A percentile compares a stretch with the other conserved stretches of the same genome.
Conservation (phyloP, 2,329 filamentous ascomycete genomes). For the Paracoccidioides lutzii region DNA sequence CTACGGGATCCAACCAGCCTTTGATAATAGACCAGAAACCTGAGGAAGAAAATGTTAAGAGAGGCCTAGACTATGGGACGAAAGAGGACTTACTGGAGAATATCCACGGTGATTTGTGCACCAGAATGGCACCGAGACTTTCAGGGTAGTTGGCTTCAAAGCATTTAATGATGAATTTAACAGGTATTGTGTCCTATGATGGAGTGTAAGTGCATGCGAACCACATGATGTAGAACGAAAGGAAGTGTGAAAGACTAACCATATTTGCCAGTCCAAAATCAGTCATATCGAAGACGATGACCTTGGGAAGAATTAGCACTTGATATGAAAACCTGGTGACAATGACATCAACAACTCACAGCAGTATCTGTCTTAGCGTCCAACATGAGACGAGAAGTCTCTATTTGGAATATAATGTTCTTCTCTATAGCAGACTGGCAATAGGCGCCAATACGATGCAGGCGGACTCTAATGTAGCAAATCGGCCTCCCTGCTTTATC, state of each 20-base stretch:
- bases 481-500: conserved; percentile 79
- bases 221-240: conserved; percentile 12
- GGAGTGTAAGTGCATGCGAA: conserved; percentile 4
- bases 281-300: conserved; percentile 91
- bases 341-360: conserved; percentile 43
- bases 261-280: conserved; percentile 90
- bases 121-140: conserved; percentile 72
- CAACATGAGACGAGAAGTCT: conserved; percentile 78
- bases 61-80: neutral
- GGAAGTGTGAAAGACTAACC: conserved; percentile 34
- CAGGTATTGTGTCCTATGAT: conserved; percentile 69
- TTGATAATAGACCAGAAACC: conserved; percentile 94
- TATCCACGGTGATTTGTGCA: conserved; percentile 94
- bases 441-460: conserved; percentile 75
- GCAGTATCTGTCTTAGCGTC: conserved; percentile 76
- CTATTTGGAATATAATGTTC: conserved; percentile 88
- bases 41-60: conserved; percentile 20
- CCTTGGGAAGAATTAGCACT: conserved; percentile 39
- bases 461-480: conserved; percentile 67
- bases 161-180: conserved; percentile 99
- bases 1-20: conserved; percentile 93
- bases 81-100: conserved; percentile 58
- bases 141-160: conserved; percentile 99
- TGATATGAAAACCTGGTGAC: conserved; percentile 5
- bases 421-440: conserved; percentile 68